Base-by-base conservation (phyloP, 192 early-diverging fungal species). In the Rhizoclosmatium sp. region DNA sequence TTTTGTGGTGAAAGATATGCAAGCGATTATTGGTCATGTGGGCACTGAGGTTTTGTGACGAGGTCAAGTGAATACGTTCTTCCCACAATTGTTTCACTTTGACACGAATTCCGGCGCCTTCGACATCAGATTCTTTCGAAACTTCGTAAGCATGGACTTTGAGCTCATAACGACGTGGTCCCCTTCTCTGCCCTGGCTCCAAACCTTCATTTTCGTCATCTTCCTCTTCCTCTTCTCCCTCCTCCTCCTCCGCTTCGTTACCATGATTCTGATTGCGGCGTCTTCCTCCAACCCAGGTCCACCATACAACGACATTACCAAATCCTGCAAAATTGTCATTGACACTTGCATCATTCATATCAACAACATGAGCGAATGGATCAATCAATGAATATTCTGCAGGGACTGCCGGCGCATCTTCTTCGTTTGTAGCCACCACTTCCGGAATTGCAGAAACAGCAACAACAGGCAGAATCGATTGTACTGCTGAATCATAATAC, bases 131-230 rank as follows among this genome's bases (percentile, higher is more conserved):
- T 10, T 66, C 64, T 47, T 76, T 76, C 10, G 9, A 4, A 48
- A 76, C 64, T 19, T 39, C 16, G 64, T 76, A 76, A 1, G 75
- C 75, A 39, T 76, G 75, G 14, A 76, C 65, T 76, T 76, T 76
- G 2, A 76, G 47, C 51, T 76, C 75, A 19, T 66, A 67, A 16
- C 58, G 75, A 10, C 62, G 58, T 21, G 60, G 75, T 31, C 46
- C 19, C 3, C 75, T 14, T 45, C 40, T 19, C n/a, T 56, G 69
- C 7, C 54, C 31, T 16, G 60, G 60, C 7, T 19, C 21, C 21
- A 62, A 40, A 7, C 5, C 39, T 40, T 31, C 21, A 3, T 19
- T 10, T 46, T 68, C 65, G 23, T 54, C 75, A 7, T 76, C 64
- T 48, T 54, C 62, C 5, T 40, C 40, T 47, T 23, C 62, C 14